phyloP scores from a whole-genome alignment of 768 basidiomycete genomes.

The Candolleomyces efflorescens region DNA sequence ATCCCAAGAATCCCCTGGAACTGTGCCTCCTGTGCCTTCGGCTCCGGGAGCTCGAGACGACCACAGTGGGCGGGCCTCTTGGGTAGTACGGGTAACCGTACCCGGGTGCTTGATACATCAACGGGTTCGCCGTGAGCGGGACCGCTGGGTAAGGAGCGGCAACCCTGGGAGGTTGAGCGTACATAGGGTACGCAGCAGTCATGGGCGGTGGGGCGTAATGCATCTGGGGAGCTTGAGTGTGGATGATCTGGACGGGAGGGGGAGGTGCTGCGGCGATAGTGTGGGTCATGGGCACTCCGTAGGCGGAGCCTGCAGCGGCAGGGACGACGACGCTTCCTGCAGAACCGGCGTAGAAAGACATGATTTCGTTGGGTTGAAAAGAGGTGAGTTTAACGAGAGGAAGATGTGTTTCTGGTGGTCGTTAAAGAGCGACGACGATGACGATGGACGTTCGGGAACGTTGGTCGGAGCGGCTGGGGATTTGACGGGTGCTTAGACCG shows the following conservation, averaged over 20 bases:
- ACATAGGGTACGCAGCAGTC: neutral
- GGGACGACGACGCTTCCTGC: constrained; percentile 11
- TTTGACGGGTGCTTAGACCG: neutral
- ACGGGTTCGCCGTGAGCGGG: neutral
- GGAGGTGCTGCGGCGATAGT: neutral
- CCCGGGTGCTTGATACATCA: neutral
- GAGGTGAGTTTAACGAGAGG: neutral
- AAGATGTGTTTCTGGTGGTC: neutral
- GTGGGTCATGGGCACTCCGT: constrained; percentile 1
- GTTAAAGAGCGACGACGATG: neutral
- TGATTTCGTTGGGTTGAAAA: neutral
- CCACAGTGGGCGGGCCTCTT: neutral
- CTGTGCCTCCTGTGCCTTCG: neutral
- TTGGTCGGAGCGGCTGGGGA: too few relatives aligned
- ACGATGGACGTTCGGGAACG: too few relatives aligned
- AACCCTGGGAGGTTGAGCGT: neutral
- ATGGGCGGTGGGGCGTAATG: neutral
- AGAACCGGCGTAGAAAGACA: constrained; percentile 13
- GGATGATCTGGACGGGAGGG: neutral
- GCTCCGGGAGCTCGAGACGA: neutral
- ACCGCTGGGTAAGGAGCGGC: neutral
- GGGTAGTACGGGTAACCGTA: constrained; percentile 2
- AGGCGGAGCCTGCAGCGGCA: neutral
- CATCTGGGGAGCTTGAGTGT: neutral
- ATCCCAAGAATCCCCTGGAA: constrained; percentile 8